phyloP scores from a whole-genome alignment of 2,329 filamentous ascomycete genomes.

The Chaetothyriales sp. region DNA sequence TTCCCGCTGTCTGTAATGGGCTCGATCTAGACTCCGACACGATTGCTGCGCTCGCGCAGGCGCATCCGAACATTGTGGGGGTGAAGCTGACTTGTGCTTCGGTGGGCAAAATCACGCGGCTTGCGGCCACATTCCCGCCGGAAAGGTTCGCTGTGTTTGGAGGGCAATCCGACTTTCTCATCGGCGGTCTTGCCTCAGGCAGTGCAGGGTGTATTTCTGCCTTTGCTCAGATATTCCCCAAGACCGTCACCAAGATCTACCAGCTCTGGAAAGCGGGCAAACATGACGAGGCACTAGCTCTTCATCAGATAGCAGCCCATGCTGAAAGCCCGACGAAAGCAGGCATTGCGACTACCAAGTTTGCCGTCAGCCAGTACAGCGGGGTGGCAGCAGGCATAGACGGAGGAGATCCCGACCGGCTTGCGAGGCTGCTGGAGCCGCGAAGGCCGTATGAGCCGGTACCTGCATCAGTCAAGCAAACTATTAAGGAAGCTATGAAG shows the following conservation, averaged over 20 bases:
- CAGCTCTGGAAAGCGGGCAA: slow-evolving; percentile 47
- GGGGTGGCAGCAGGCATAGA: slow-evolving; percentile 47
- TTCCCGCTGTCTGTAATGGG: slow-evolving; percentile 54
- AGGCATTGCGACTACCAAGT: slow-evolving; percentile 56
- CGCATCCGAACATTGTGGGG: slow-evolving; percentile 45
- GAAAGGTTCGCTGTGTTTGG: slow-evolving; percentile 54
- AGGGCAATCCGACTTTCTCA: slow-evolving; percentile 59
- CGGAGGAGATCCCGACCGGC: slow-evolving; percentile 33
- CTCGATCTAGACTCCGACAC: slow-evolving; percentile 54
- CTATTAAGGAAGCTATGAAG: slow-evolving; percentile 25
- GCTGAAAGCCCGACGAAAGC: slow-evolving; percentile 53
- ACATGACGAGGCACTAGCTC: slow-evolving; percentile 42
- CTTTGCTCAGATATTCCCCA: slow-evolving; percentile 46
- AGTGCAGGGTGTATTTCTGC: slow-evolving; percentile 43
- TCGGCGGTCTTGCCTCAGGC: slow-evolving; percentile 41
- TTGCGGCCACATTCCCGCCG: slow-evolving; percentile 39
- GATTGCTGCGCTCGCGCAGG: slow-evolving; percentile 40
- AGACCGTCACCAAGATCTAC: slow-evolving; percentile 46
- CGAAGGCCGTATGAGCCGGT: slow-evolving; percentile 47
- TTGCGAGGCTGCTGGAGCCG: slow-evolving; percentile 40
- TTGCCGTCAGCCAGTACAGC: slow-evolving; percentile 48
- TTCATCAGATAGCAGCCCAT: slow-evolving; percentile 50
- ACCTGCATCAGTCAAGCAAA: slow-evolving; percentile 31
- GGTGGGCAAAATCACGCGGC: slow-evolving; percentile 46
- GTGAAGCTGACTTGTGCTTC: slow-evolving; percentile 53